These are phyloP conservation scores for Ogataea philodendri DNA, from an alignment of 805 yeast genomes.

Conservation along the genomic window DNA sequence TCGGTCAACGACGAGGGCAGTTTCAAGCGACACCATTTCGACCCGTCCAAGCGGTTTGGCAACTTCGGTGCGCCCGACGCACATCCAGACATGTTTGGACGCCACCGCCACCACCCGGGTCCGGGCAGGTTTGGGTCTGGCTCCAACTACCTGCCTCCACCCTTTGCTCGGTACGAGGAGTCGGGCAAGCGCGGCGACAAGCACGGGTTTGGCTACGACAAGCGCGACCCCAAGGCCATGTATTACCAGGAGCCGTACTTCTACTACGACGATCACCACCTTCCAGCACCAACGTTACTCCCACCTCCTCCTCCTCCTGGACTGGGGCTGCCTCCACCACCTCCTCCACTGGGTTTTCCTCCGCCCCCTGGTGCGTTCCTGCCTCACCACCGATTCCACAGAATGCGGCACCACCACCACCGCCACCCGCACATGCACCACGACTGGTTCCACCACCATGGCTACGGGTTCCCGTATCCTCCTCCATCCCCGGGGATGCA, in stretches of 20 bases:
- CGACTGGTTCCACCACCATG: slow-evolving; percentile 17
- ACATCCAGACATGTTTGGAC: background rate
- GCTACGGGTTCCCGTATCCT: slow-evolving; percentile 15
- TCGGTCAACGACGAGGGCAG: slow-evolving; percentile 3
- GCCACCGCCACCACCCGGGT: slow-evolving; percentile 2
- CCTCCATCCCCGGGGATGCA: slow-evolving; percentile 16
- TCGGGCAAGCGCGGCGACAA: background rate
- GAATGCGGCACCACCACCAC: slow-evolving; percentile 10
- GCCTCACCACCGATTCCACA: slow-evolving; percentile 7
- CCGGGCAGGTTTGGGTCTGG: slow-evolving; percentile 1
- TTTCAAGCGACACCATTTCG: slow-evolving; percentile 5
- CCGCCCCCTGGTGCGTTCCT: slow-evolving; percentile 6
- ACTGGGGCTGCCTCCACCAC: slow-evolving; percentile 3
- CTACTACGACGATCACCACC: slow-evolving; percentile 11
- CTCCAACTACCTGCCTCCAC: slow-evolving; percentile 5
- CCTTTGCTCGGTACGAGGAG: slow-evolving; percentile 1
- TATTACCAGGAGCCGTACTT: slow-evolving; percentile 8
- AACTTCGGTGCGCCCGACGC: too few species aligned
- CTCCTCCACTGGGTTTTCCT: slow-evolving; percentile 1
- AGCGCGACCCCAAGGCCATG: background rate
- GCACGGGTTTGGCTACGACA: background rate
- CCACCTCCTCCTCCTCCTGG: slow-evolving; percentile 5
- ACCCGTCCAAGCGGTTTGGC: too few species aligned
- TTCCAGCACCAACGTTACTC: slow-evolving; percentile 10
- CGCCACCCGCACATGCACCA: slow-evolving; percentile 10